phyloP scores from a whole-genome alignment of 2,329 filamentous ascomycete genomes.

The Zymoseptoria pseudotritici region DNA sequence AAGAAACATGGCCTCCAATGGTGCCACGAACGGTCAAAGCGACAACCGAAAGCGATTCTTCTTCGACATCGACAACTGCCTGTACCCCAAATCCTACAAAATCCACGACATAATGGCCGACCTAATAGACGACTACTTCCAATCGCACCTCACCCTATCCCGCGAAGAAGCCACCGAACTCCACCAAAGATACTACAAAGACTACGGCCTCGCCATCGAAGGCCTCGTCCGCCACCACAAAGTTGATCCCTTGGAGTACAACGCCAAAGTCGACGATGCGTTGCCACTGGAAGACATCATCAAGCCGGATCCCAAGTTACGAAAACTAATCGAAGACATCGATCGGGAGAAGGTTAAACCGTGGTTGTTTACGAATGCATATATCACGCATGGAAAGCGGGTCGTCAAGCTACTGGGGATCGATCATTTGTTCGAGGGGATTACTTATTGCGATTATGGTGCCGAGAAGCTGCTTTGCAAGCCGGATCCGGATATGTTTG shows the following conservation, averaged over 20 bases:
- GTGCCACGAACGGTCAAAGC: slow-evolving; percentile 3
- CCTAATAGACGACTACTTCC: slow-evolving; percentile 64
- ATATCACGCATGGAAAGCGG: slow-evolving; percentile 75
- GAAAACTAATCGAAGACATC: slow-evolving; percentile 70
- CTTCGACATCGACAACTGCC: slow-evolving; percentile 98
- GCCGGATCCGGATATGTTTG: slow-evolving; percentile 72
- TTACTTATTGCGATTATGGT: slow-evolving; percentile 90
- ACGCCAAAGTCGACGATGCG: slow-evolving; percentile 88
- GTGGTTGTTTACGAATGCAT: slow-evolving; percentile 97
- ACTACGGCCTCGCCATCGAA: slow-evolving; percentile 95
- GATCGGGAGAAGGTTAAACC: slow-evolving; percentile 75
- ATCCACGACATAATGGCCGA: slow-evolving; percentile 85
- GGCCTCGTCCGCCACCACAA: slow-evolving; percentile 89
- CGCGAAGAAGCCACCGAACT: slow-evolving; percentile 74
- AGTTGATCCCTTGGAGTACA: slow-evolving; percentile 92
- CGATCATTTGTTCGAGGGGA: slow-evolving; percentile 85
- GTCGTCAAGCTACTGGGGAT: slow-evolving; percentile 75
- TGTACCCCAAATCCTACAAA: slow-evolving; percentile 70
- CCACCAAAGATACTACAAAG: slow-evolving; percentile 87
- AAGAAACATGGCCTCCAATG: slow-evolving; percentile 6
- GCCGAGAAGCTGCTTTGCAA: slow-evolving; percentile 74
- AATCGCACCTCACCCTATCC: slow-evolving; percentile 63
- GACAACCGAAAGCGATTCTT: slow-evolving; percentile 48
- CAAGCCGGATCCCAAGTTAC: slow-evolving; percentile 66
- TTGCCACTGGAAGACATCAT: slow-evolving; percentile 80